Percentiles rank a stretch among this genome's conserved stretches.
phyloP scores from a whole-genome alignment of 352 stramenopile genomes.

The Phytophthora agathidicida region DNA sequence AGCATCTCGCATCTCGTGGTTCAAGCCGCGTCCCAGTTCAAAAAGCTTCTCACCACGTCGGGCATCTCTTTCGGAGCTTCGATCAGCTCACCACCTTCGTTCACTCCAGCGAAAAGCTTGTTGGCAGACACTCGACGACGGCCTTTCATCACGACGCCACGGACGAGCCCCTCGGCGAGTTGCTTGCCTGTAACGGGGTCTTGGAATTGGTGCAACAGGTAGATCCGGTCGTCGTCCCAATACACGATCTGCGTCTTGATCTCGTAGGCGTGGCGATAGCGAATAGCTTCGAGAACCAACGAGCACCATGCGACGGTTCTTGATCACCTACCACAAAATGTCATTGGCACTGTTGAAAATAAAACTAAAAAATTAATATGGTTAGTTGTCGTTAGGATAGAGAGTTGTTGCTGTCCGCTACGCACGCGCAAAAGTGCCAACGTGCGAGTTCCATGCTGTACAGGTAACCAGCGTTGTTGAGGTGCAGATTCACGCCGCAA shows the following conservation, averaged over 20 bases:
- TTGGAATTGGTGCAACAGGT: slow-evolving; percentile 66
- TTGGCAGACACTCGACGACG: slow-evolving; percentile 26
- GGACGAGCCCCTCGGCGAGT: slow-evolving; percentile 56
- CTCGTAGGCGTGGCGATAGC: slow-evolving; percentile 73
- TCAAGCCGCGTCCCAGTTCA: slow-evolving; percentile 43
- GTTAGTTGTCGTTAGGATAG: slow-evolving; percentile 4
- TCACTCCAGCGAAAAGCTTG: slow-evolving; percentile 31
- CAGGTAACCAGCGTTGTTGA: slow-evolving; percentile 87
- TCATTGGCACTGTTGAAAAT: slow-evolving; percentile 40
- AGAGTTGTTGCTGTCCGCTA: slow-evolving; percentile 5
- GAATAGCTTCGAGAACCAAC: slow-evolving; percentile 65
- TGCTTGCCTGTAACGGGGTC: slow-evolving; percentile 55
- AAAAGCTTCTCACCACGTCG: slow-evolving; percentile 34
- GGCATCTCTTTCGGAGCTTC: slow-evolving; percentile 32
- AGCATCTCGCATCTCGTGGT: slow-evolving; percentile 34
- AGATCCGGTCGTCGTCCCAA: slow-evolving; percentile 67
- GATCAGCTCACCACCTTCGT: slow-evolving; percentile 13
- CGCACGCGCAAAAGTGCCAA: slow-evolving; percentile 82
- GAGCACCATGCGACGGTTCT: slow-evolving; percentile 68
- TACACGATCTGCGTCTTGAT: slow-evolving; percentile 61
- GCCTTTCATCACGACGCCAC: slow-evolving; percentile 29
- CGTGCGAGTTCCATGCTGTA: slow-evolving; percentile 88
- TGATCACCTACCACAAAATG: slow-evolving; percentile 60
- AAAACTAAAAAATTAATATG: neutral
- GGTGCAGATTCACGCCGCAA: slow-evolving; percentile 85